phyloP scores from a whole-genome alignment of 1,284 basidiomycete species.

The Naganishia cerealis region DNA sequence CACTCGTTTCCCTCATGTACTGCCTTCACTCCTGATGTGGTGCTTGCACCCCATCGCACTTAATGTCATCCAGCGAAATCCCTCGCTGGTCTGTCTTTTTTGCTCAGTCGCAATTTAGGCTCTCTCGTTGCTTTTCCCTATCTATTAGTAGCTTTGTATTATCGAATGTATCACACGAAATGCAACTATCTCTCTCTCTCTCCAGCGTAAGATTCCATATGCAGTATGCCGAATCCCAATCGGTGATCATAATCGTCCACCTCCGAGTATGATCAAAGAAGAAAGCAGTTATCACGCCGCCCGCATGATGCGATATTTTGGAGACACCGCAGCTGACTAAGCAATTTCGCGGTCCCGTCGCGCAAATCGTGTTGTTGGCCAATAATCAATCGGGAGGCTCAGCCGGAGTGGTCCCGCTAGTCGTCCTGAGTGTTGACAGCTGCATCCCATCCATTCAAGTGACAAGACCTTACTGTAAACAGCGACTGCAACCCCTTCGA shows the following conservation, averaged over 20 bases:
- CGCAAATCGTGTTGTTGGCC: slow-evolving; percentile 3
- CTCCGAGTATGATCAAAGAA: too few relatives aligned
- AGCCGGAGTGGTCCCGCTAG: neutral
- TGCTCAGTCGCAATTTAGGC: neutral
- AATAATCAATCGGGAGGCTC: slow-evolving; percentile 2
- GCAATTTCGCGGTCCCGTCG: neutral
- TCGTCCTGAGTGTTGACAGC: neutral
- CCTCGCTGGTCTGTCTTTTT: slow-evolving; percentile 9
- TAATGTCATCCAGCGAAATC: slow-evolving; percentile 12
- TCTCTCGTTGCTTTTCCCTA: neutral
- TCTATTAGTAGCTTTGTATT: slow-evolving; percentile 16
- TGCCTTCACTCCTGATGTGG: slow-evolving; percentile 7
- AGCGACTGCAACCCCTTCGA: neutral
- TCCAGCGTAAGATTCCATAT: too few relatives aligned
- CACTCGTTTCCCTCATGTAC: slow-evolving; percentile 24
- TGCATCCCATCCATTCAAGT: neutral
- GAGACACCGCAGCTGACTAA: neutral
- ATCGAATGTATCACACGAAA: slow-evolving; percentile 23
- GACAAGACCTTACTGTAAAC: too few relatives aligned
- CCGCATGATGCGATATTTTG: too few relatives aligned
- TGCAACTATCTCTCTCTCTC: slow-evolving; percentile 15
- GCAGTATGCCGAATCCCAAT: too few relatives aligned
- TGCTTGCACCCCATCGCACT: slow-evolving; percentile 4
- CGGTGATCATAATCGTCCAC: too few relatives aligned
- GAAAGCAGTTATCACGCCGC: too few relatives aligned